Evolutionary conservation across 495 filamentous ascomycete species (phyloP), one percentile per base, ranked within the genome.

Genomic region (Poronia punctata): DNA sequence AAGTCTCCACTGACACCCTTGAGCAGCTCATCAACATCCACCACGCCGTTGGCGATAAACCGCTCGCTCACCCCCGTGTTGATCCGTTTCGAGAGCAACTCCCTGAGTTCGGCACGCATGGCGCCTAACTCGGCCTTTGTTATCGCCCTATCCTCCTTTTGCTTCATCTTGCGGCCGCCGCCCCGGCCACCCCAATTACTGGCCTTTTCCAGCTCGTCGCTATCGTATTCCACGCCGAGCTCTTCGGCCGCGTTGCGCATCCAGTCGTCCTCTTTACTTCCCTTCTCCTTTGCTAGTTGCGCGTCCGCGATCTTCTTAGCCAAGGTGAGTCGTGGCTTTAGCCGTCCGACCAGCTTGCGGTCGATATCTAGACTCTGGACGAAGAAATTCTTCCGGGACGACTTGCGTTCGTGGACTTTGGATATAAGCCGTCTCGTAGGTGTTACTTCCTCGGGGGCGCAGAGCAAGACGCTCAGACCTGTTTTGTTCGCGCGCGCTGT

Each of bases 61-160:
- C 71, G 77, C 68, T 89, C 88, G 52, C 86, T 95, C 9, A 98
- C 88, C 4, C 92, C 92, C 17, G 85, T 75, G 62, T 98, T 98
- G 22, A 98, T 71, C 31, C 86, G 72, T 62, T 84, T 78, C 18
- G 66, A 70, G 52, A 98, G 67, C 40, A 90, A 49, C 23, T 64
- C 69, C 51, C 70, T 78, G 52, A 90, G 61, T 59, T 86, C 74
- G 6, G 66, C 75, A 35, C 73, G 72, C 57, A 84, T 50, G 7
- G 63, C 63, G 6, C 65, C 75, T 35, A 95, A 38, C 56, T 93
- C 86, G 6, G 62, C 76, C 59, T 86, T 93, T 31, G 71, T 82
- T 49, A 84, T 59, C 22, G 55, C 72, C 24, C 77, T 71, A 16
- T 75, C 80, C 56, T 89, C 71, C 52, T 80, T 77, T 52, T 90